Base-by-base conservation (phyloP, 2,329 filamentous ascomycete species). In the Aspergillus amoenus region DNA sequence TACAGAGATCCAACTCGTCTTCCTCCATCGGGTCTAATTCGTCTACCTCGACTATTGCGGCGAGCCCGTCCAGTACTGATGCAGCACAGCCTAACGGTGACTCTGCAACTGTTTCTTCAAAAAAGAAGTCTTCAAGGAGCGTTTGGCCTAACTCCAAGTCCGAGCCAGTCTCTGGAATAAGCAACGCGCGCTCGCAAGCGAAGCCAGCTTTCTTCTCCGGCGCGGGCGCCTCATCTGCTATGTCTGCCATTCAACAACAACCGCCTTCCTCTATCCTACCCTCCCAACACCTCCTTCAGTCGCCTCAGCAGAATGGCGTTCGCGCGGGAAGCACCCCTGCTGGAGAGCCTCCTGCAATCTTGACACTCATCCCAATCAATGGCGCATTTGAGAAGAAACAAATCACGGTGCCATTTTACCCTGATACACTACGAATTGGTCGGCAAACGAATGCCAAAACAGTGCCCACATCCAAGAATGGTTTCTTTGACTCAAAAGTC, bases 381-480 rank as follows among this genome's bases (percentile, higher is more conserved):
- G 91, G 91, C 57, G 97, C 93, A 1, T 99, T 99, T 71, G 94
- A 97, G 74, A 88, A 92, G 68, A 99, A 99, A 78, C 94, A 93
- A 43, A 97, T 99, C 66, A 90, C 85, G 34, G 91, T 99, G 2
- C 94, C 94, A 0, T 96, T 90, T 72, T 90, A 85, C 62, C 94
- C 94, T n/a, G 93, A 97, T n/a, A 89, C 90, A 41, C 81, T 99
- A 49, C 88, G 92, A 61, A 96, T 99, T 69, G 94, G 94, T 44
- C 89, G 94, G 47, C 94, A 99, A 76, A 99, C 94, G 18, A 99
- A 99, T 74, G 90, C 91, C 64, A 97, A 96, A 76, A 97, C 94
- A 0, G 84, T 95, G 12, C 94, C 94, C 0, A 96, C 93, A 0
- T 87, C 91, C 0, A 78, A 88, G 59, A 99, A 99, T 76, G 94